Evolutionary conservation across 208 protist species (phyloP), one percentile per base, ranked within the genome.

Genomic region (Kentomonas sorsogonicus): DNA sequence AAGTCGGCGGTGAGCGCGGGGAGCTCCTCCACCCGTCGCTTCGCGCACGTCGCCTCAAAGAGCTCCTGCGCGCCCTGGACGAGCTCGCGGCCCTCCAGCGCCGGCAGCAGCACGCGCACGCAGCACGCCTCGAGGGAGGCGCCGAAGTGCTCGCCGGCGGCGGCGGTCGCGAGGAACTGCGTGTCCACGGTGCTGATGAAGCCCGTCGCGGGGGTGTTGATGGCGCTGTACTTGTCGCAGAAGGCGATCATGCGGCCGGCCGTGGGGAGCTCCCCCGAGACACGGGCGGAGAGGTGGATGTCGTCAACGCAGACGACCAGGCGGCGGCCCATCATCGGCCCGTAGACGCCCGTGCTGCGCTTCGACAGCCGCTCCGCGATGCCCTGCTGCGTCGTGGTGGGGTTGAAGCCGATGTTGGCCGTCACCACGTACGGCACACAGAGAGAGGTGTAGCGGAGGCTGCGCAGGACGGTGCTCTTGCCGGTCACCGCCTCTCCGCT

Each of bases 231-330:
- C 52, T 79, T 78, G 36, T 79, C 60, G 66, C 80, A 86, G 60
- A 83, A 90, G 7, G 75, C 71, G 33, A 91, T 79, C 26, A 94
- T 59, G 63, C 55, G 45, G 26, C 76, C 73, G 7, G 71, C 74
- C 16, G 77, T 48, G 9, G 77, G 72, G 30, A 43, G 57, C 33
- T 40, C 38, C 2, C 44, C 34, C 23, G 63, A 60, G 13, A 60
- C 31, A 22, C 39, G 22, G 16, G 58, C 72, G 7, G 70, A 70
- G 30, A 91, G 56, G 57, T 91, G 77, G n/a, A 91, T 63, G 69
- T 94, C 87, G 52, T 94, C 87, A 25, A 94, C 81, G 66, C 79
- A 90, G 26, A 94, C 67, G 2, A 91, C 71, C n/a, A 94, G 63
- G 18, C 76, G 81, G 16, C 72, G 69, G 9, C 83, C 87, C 15